Evolutionary conservation across 2,329 filamentous ascomycete species (phyloP).

Genomic region (Cordyceps cicadae): DNA sequence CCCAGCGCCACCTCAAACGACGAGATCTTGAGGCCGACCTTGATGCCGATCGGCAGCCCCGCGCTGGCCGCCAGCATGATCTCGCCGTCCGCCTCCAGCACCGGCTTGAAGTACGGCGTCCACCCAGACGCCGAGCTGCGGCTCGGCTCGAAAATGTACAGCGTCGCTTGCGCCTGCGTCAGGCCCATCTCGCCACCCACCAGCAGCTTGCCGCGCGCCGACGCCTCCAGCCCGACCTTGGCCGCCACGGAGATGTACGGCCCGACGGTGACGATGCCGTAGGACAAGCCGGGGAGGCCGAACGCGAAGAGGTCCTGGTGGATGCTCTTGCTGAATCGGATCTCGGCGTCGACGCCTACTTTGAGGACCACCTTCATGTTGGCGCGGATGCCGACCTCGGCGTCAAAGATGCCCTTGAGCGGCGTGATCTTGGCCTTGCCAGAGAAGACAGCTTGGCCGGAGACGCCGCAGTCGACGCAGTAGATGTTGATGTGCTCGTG

Average conservation of each 20-base stretch:
- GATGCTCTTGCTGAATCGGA: conserved; percentile 17
- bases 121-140: conserved; percentile 17
- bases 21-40: conserved; percentile 18
- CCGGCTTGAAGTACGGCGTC: conserved; percentile 22
- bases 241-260: conserved; percentile 19
- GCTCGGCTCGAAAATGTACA: conserved; percentile 19
- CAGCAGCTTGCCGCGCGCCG: conserved; percentile 20
- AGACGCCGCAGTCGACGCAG: conserved; percentile 24
- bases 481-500: conserved; percentile 20
- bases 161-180: conserved; percentile 16
- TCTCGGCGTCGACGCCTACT: conserved; percentile 23
- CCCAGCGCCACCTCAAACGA: conserved; percentile 17
- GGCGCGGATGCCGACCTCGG: conserved; percentile 18
- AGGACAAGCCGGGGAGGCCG: conserved; percentile 20
- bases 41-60: conserved; percentile 22
- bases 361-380: conserved; percentile 21
- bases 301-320: conserved; percentile 17
- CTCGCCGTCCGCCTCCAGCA: conserved; percentile 22
- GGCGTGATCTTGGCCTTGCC: conserved; percentile 21
- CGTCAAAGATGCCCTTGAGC: conserved; percentile 19
- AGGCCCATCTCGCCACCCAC: conserved; percentile 24
- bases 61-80: conserved; percentile 20
- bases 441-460: conserved; percentile 19
- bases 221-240: conserved; percentile 17
- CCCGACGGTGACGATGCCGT: conserved; percentile 20